Evolutionary conservation across 208 protist species (phyloP), one percentile per base, ranked within the genome.

Genomic region (Zelonia costaricensis): DNA sequence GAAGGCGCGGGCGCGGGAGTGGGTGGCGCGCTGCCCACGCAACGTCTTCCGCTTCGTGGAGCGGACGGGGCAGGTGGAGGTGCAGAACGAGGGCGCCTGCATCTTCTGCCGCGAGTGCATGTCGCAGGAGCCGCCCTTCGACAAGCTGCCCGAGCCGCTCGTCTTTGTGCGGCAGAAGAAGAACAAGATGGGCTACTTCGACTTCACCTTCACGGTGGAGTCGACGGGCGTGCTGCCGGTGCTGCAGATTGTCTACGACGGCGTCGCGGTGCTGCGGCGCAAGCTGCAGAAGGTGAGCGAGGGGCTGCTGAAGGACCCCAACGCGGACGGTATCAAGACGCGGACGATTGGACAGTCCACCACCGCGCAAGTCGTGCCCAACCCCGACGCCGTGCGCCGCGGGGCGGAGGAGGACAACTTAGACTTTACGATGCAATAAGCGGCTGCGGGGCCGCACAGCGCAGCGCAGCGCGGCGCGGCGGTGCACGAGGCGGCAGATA

Each of bases 51-150:
- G 65, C 25, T 97, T 81, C 63, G 79, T 95, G 22, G 78, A 86
- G 22, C 49, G 74, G 28, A 69, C 68, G 2, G 69, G 79, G 30
- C 79, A 84, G 55, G 84, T 97, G 33, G 53, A 79, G 16, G 56
- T 98, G 12, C 78, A 73, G 16, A 69, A 97, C 58, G 54, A 82
- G 4, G 67, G 83, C 7, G 65, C 62, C 18, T 98, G 94, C 65
- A 98, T 97, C 59, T 98, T 93, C 67, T 98, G 95, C 74, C 76
- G 86, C 13, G 95, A 99, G 76, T 98, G 96, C 76, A 78, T 82
- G 8, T 80, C 86, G 25, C 70, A 76, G 31, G 86, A 95, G 27
- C 78, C 83, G 0, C 73, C 84, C 12, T 92, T 94, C 69, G 61
- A 90, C 53, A 83, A 84, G 13, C 66, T 94, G 4, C 67, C 79